These are phyloP conservation scores for Tetrapisispora iriomotensis DNA, from an alignment of 805 yeast genomes.

Conservation along the genomic window DNA sequence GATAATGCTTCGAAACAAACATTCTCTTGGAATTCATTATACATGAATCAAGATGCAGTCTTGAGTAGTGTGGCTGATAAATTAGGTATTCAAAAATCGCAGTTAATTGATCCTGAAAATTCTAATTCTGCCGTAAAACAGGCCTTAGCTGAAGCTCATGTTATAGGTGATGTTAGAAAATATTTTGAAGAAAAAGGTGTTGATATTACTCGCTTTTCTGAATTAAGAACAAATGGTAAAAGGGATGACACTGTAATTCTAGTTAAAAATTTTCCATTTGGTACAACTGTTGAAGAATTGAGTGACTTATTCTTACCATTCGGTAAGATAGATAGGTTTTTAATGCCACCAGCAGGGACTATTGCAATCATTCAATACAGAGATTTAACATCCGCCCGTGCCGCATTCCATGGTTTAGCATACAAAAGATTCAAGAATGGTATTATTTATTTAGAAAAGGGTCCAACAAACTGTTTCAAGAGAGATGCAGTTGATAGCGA, in stretches of 20 bases:
- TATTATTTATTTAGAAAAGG: conserved; percentile 84
- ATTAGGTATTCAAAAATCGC: conserved; percentile 74
- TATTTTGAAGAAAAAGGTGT: conserved; percentile 82
- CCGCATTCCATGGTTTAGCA: conserved; percentile 81
- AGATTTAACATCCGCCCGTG: conserved; percentile 72
- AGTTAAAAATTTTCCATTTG: conserved; percentile 85
- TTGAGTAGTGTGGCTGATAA: conserved; percentile 79
- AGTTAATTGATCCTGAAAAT: conserved; percentile 78
- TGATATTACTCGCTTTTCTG: conserved; percentile 62
- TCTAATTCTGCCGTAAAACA: conserved; percentile 88
- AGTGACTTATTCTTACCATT: conserved; percentile 70
- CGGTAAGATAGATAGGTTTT: conserved; percentile 69
- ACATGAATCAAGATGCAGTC: conserved; percentile 85
- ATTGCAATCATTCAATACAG: conserved; percentile 88
- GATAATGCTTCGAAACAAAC: conserved; percentile 77
- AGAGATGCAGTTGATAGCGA: conserved; percentile 41
- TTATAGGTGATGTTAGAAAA: conserved; percentile 79
- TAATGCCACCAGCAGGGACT: conserved; percentile 96
- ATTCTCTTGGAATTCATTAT: conserved; percentile 92
- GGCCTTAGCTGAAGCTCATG: conserved; percentile 95
- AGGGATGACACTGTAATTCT: conserved; percentile 73
- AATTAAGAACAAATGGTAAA: conserved; percentile 35
- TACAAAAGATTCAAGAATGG: conserved; percentile 82
- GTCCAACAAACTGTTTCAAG: conserved; percentile 73
- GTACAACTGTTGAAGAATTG: conserved; percentile 71